Evolutionary conservation across 805 yeast genomes (phyloP).

Genomic region (Suhomyces sp.): DNA sequence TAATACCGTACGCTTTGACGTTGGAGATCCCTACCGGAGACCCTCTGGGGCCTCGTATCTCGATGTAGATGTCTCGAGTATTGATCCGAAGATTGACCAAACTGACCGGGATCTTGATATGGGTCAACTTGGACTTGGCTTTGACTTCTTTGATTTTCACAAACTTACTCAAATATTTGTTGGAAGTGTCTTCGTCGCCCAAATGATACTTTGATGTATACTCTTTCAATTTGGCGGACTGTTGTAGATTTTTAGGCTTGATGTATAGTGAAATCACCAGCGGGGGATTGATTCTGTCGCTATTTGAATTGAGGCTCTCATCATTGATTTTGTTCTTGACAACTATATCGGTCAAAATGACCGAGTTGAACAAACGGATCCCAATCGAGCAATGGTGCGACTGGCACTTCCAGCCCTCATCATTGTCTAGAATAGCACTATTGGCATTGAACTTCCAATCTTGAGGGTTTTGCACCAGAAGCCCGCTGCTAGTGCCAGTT

Average conservation of each 20-base stretch:
- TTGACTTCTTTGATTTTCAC: conserved; percentile 26
- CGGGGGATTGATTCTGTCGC: conserved; percentile 12
- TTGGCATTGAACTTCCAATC: conserved; percentile 37
- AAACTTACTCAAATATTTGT: conserved; percentile 30
- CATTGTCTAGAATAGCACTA: conserved; percentile 34
- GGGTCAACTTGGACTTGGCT: conserved; percentile 16
- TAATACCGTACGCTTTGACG: conserved; percentile 30
- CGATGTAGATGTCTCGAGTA: conserved; percentile 31
- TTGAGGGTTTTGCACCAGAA: conserved; percentile 7
- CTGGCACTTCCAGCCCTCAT: conserved; percentile 32
- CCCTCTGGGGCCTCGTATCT: conserved; percentile 13
- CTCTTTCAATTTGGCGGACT: conserved; percentile 15
- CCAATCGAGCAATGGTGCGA: conserved; percentile 32
- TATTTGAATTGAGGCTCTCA: not conserved
- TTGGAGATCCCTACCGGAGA: conserved; percentile 13
- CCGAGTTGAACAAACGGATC: conserved; percentile 27
- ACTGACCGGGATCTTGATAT: conserved; percentile 32
- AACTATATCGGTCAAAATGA: conserved; percentile 36
- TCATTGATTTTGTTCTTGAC: conserved; percentile 15
- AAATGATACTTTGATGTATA: conserved; percentile 11
- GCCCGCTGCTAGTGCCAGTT: conserved; percentile 8
- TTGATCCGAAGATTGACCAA: conserved; percentile 32
- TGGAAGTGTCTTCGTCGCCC: conserved; percentile 5
- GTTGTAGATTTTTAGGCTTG: conserved; percentile 24
- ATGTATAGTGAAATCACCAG: conserved; percentile 23